These are phyloP conservation scores for Rhizophlyctis rosea DNA, from an alignment of 192 early-diverging fungal genomes.

Conservation along the genomic window DNA sequence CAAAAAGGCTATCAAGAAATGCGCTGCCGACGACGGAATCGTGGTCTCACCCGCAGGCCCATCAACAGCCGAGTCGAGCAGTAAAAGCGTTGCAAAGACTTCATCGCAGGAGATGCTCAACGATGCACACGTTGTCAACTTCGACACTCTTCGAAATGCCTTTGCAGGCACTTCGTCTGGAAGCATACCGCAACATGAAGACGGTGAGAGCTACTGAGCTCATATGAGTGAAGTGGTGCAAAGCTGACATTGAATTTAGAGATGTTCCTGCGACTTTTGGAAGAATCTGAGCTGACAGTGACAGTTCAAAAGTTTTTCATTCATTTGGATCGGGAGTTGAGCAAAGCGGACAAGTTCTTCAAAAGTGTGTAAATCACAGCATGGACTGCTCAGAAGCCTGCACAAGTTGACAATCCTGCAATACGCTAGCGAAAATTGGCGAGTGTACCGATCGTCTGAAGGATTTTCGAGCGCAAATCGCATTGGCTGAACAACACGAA, in stretches of 20 bases:
- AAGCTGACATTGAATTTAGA: too few relatives aligned
- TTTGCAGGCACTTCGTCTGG: not conserved
- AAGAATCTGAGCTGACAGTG: slow-evolving; percentile 14
- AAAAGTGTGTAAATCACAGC: not conserved
- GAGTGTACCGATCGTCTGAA: slow-evolving; percentile 7
- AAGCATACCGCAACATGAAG: slow-evolving; percentile 4
- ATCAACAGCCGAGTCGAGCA: not conserved
- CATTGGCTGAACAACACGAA: slow-evolving; percentile 11
- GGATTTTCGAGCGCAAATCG: slow-evolving; percentile 20
- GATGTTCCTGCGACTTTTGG: too few relatives aligned
- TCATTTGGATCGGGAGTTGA: slow-evolving; percentile 18
- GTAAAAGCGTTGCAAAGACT: too few relatives aligned
- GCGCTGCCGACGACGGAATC: not conserved
- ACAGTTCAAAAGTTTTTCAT: slow-evolving; percentile 14
- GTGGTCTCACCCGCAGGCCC: not conserved
- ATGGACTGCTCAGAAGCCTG: not conserved
- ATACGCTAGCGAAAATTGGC: slow-evolving; percentile 14
- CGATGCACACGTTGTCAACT: too few relatives aligned
- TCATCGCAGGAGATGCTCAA: not conserved
- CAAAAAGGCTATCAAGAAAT: slow-evolving; percentile 32
- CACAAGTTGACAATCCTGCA: not conserved
- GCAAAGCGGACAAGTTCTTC: slow-evolving; percentile 24
- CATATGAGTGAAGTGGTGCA: too few relatives aligned
- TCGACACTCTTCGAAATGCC: not conserved
- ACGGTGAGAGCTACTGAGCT: not conserved